Evolutionary conservation across 108 stramenopile species (phyloP), one percentile per base, ranked within the genome.

Genomic region (Asterionellopsis glacialis): DNA sequence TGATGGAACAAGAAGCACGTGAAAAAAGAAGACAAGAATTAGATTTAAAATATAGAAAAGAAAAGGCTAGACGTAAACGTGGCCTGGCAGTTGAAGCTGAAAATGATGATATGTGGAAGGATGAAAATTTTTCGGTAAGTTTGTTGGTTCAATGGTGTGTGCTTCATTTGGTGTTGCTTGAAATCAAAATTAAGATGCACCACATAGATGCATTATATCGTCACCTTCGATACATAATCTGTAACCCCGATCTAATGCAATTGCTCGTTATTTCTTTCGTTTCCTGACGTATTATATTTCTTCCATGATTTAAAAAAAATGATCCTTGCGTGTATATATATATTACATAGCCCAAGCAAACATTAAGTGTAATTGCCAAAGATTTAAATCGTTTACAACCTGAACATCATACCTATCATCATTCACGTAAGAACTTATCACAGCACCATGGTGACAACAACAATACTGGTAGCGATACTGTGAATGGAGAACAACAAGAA

Each of bases 361-460:
- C 56, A 25, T 57, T 88, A 11, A 64, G 74, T 51, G 81, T 93
- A 27, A 90, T 93, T 59, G 80, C 89, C 48, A 93, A 93, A 68
- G 91, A 93, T 72, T 69, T 93, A 63, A 73, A 86, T 62, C 81
- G 91, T 41, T 69, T 93, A 24, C 86, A 86, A 0, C 65, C 27
- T 15, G 42, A 56, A 15, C 68, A 63, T 55, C 38, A 58, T 51
- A 42, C 5, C 1, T 47, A 61, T 52, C 43, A 40, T 53, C 59
- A 61, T 57, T 25, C 21, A 23, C 50, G 54, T 16, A 63, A 63
- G 26, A 51, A 50, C 24, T 12, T 41, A 12, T 22, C 13, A 3
- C 28, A 18, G 14, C 14, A 66, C 15, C 19, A 49, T 19, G 56
- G 55, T 28, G 27, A 23, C 60, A 64, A 63, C 11, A 63, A 53